Conservation (phyloP, 371 early-diverging fungal species). For the Mortierella polycephala region DNA sequence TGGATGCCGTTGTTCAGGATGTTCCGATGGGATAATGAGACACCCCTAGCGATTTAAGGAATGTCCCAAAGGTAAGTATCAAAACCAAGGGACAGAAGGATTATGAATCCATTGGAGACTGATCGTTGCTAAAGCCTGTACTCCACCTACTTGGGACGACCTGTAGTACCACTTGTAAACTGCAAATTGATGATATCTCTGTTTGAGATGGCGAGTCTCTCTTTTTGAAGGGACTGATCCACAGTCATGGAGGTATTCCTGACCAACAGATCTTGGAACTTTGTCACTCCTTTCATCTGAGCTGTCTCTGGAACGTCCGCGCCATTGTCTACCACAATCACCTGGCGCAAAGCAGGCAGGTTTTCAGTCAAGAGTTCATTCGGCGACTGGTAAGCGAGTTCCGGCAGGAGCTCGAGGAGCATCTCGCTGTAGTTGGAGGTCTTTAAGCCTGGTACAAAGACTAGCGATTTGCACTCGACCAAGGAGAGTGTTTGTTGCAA, state of each 20-base stretch:
- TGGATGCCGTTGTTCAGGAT: conserved; percentile 63
- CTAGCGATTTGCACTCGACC: conserved; percentile 53
- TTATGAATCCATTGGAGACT: not conserved
- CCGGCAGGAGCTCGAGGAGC: conserved; percentile 47
- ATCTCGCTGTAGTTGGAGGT: conserved; percentile 56
- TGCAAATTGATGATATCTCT: conserved; percentile 70
- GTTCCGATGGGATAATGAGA: conserved; percentile 67
- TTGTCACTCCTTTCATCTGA: conserved; percentile 30
- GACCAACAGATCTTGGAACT: conserved; percentile 36
- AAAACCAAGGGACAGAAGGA: not conserved
- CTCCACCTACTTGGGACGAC: conserved; percentile 62
- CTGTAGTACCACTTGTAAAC: conserved; percentile 82
- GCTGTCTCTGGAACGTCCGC: conserved; percentile 20
- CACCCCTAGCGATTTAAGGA: conserved; percentile 52
- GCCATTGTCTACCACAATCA: conserved; percentile 47
- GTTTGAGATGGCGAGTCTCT: conserved; percentile 26
- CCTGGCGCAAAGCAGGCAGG: conserved; percentile 43
- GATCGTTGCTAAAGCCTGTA: not conserved
- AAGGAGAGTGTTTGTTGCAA: conserved; percentile 55
- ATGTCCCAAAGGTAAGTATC: not conserved
- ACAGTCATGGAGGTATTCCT: not conserved
- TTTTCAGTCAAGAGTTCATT: conserved; percentile 23
- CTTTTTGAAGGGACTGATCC: conserved; percentile 14
- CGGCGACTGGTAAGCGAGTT: conserved; percentile 31
- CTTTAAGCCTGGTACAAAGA: conserved; percentile 53